Evolutionary conservation across 2,329 filamentous ascomycete genomes (phyloP), one percentile per base, ranked within the genome.

Genomic region (Cadophora luteo-olivacea): DNA sequence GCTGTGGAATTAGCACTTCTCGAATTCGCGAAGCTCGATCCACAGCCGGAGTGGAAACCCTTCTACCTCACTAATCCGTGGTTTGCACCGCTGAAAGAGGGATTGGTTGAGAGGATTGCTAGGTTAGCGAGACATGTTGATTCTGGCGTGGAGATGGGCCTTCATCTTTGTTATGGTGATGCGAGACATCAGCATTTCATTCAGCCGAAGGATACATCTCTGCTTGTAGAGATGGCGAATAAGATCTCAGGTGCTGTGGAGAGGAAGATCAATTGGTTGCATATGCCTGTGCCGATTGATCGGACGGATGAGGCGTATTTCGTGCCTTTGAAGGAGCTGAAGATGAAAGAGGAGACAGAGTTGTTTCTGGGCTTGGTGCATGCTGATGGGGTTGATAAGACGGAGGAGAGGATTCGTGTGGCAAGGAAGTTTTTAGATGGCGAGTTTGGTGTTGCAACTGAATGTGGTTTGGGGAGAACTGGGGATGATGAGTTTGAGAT

Each of bases 141-240:
- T 41, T 38, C 73, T 6, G 77, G 79, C 68, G 79, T 84, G 0
- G 77, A 82, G 49, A 57, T 84, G 65, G 83, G 81, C 0, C 77
- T 82, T 38, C 83, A 84, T 72, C 76, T 84, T 24, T 85, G 83
- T 74, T 84, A 84, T 70, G 83, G 83, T 14, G 82, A 84, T 68
- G 75, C 81, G 4, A 73, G 76, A 0, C 82, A 84, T 72, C 73
- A 75, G 61, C 82, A 84, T 72, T 84, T 81, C 69, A 68, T 80
- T n/a, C 79, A 84, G 64, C 82, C 83, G 0, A 74, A 68, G 16
- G 71, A 75, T 24, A 69, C 65, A 12, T 71, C 67, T 0, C 33
- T 78, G 0, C 45, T 81, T 36, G 80, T 83, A 5, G 78, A 81
- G 14, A 69, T 83, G 25, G 79, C 77, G 4, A 81, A 80, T 51